phyloP scores from a whole-genome alignment of 1,284 basidiomycete species.

The Vanrija sp. region DNA sequence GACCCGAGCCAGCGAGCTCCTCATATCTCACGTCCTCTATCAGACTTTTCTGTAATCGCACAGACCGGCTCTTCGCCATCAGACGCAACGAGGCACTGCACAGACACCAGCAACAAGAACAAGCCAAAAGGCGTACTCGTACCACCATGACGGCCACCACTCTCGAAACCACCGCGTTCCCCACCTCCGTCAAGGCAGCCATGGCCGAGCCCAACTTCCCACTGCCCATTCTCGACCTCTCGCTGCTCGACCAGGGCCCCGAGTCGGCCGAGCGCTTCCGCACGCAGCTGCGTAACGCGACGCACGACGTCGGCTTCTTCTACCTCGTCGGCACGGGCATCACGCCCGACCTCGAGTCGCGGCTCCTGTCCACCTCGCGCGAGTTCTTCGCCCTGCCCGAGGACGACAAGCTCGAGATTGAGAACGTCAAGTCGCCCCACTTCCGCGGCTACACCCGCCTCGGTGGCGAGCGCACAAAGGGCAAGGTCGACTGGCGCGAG shows the following conservation, averaged over 20 bases:
- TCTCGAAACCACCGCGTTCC: too few species aligned
- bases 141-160: too few species aligned
- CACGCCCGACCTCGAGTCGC: slow-evolving; percentile 21
- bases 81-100: too few species aligned
- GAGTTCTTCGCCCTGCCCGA: slow-evolving; percentile 34
- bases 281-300: slow-evolving; percentile 8
- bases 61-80: too few species aligned
- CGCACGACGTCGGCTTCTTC: slow-evolving; percentile 32
- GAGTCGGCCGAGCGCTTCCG: slow-evolving; percentile 6
- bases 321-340: slow-evolving; percentile 35
- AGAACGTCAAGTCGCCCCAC: slow-evolving; percentile 27
- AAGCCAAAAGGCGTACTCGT: too few species aligned
- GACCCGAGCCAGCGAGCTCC: too few species aligned
- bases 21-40: too few species aligned
- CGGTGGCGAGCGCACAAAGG: slow-evolving; percentile 14
- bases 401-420: slow-evolving; percentile 27
- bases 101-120: too few species aligned
- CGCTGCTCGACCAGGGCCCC: slow-evolving; percentile 7
- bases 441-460: slow-evolving; percentile 18
- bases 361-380: slow-evolving; percentile 21
- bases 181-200: too few species aligned
- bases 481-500: slow-evolving; percentile 16
- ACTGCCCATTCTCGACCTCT: slow-evolving; percentile 17
- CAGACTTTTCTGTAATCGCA: too few species aligned
- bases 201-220: slow-evolving; percentile 1